phyloP scores from a whole-genome alignment of 495 filamentous ascomycete species.

The Neurospora pannonica region DNA sequence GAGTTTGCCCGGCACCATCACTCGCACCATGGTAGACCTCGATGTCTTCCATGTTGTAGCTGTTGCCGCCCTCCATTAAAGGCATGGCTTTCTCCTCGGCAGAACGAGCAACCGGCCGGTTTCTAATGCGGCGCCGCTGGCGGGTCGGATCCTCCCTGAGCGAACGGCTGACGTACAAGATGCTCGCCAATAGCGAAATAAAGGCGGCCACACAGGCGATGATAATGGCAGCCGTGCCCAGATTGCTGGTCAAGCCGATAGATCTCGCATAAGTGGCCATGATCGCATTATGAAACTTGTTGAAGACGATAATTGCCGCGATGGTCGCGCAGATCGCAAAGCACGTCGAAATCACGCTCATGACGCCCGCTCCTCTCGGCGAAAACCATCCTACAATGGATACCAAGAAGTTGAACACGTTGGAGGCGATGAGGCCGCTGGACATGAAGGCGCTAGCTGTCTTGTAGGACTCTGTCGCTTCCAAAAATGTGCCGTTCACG shows the following conservation, averaged over 20 bases:
- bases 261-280: conserved; percentile 16
- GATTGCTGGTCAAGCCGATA: conserved; percentile 14
- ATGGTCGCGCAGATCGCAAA: conserved; percentile 22
- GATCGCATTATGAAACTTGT: conserved; percentile 16
- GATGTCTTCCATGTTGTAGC: not conserved
- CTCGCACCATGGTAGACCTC: not conserved
- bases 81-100: conserved; percentile 5
- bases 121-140: not conserved
- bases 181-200: conserved; percentile 9
- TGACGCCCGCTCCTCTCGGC: conserved; percentile 5
- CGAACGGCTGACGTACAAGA: conserved; percentile 7
- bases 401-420: conserved; percentile 12
- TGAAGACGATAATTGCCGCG: conserved; percentile 17
- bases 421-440: conserved; percentile 19
- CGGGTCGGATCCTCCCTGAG: not conserved
- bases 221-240: conserved; percentile 14
- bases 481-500: conserved; percentile 6
- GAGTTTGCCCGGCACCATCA: not conserved
- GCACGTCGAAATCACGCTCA: conserved; percentile 16
- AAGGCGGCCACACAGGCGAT: conserved; percentile 18
- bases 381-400: conserved; percentile 18
- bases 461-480: conserved; percentile 16
- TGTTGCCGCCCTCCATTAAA: not conserved
- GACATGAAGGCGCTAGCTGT: conserved; percentile 19
- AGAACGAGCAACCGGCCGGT: not conserved